Evolutionary conservation across 1,139 yeast genomes (phyloP).

Genomic region (Eremothecium coryli): DNA sequence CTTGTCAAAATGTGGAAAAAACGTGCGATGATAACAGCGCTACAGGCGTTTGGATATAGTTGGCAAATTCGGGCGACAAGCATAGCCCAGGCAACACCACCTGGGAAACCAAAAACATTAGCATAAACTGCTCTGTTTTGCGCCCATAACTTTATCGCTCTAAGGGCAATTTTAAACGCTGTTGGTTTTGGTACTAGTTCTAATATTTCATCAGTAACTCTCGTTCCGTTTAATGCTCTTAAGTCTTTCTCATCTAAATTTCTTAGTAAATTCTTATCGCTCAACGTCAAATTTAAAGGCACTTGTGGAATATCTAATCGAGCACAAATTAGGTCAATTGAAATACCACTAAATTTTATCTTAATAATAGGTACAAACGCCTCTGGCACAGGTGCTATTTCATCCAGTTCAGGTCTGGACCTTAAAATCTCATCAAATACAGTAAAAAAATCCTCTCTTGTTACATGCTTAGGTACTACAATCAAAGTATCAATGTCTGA

Average conservation of each 20-base stretch:
- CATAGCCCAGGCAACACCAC: constrained; percentile 99
- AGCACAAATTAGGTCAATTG: constrained; percentile 85
- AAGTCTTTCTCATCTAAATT: constrained; percentile 87
- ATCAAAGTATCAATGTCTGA: constrained; percentile 94
- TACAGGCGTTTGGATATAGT: constrained; percentile 89
- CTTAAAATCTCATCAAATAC: constrained; percentile 64
- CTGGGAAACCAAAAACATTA: constrained; percentile 94
- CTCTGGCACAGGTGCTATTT: constrained; percentile 87
- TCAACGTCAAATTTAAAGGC: constrained; percentile 61
- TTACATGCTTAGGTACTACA: constrained; percentile 94
- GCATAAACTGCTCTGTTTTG: constrained; percentile 89
- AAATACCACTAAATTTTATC: constrained; percentile 76
- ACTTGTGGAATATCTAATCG: constrained; percentile 72
- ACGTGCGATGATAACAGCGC: constrained; percentile 80
- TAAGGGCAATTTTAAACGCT: constrained; percentile 82
- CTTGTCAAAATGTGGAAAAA: constrained; percentile 76
- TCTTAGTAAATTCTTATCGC: constrained; percentile 73
- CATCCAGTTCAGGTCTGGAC: constrained; percentile 71
- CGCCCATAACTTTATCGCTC: constrained; percentile 96
- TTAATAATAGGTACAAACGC: constrained; percentile 95
- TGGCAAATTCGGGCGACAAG: constrained; percentile 94
- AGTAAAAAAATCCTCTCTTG: constrained; percentile 76
- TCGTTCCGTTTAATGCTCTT: constrained; percentile 85
- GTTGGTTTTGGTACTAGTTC: constrained; percentile 85
- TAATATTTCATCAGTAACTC: constrained; percentile 93